These are phyloP conservation scores for Marasmius sp. DNA, from an alignment of 1,284 basidiomycete species.

Conservation along the genomic window DNA sequence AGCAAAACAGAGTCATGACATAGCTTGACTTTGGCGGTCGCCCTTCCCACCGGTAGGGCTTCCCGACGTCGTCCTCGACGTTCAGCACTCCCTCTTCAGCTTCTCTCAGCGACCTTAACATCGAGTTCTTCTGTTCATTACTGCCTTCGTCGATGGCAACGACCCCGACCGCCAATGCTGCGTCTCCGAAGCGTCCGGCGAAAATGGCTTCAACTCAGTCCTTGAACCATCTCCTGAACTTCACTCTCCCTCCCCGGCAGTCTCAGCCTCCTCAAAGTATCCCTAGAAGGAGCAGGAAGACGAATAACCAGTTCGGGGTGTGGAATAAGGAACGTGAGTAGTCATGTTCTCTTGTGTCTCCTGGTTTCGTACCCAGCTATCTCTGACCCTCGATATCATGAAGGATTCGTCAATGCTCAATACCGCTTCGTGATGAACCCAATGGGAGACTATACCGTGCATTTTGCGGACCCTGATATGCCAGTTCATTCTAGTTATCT, in stretches of 20 bases:
- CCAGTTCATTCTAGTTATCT: slow-evolving; percentile 37
- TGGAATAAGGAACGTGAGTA: slow-evolving; percentile 88
- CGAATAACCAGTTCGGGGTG: slow-evolving; percentile 58
- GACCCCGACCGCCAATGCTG: slow-evolving; percentile 28
- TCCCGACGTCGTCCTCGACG: slow-evolving; percentile 4
- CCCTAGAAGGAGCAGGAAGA: slow-evolving; percentile 74
- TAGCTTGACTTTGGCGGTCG: slow-evolving; percentile 2
- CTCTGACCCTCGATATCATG: neutral
- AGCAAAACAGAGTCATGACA: slow-evolving; percentile 4
- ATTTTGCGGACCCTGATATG: slow-evolving; percentile 96
- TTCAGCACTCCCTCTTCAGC: neutral
- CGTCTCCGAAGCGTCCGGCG: slow-evolving; percentile 51
- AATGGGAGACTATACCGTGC: slow-evolving; percentile 88
- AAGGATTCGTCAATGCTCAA: slow-evolving; percentile 91
- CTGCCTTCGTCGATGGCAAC: slow-evolving; percentile 23
- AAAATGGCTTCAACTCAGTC: slow-evolving; percentile 69
- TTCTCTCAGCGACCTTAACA: neutral
- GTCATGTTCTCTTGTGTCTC: slow-evolving; percentile 9
- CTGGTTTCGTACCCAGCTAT: slow-evolving; percentile 7
- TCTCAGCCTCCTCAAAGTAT: slow-evolving; percentile 52
- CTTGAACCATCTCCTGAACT: slow-evolving; percentile 80
- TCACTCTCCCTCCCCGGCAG: slow-evolving; percentile 80
- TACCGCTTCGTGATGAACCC: slow-evolving; percentile 95
- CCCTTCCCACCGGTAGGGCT: slow-evolving; percentile 32
- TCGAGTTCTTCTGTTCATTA: neutral